These are phyloP conservation scores for Geotrichum fermentans DNA, from an alignment of 1,139 yeast genomes.

Conservation along the genomic window DNA sequence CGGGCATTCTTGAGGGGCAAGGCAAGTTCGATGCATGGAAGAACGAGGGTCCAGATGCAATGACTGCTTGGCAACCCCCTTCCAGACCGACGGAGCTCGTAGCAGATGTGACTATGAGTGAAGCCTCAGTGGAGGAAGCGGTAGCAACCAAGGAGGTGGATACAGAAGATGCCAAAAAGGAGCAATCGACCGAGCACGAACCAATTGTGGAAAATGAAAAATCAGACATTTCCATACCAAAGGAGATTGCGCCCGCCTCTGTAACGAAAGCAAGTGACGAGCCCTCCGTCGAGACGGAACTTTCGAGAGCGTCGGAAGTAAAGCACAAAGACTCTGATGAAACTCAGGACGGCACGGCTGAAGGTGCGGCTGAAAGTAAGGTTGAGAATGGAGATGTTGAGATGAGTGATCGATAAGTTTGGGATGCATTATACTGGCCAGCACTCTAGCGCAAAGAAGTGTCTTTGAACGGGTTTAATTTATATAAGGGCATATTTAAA, in stretches of 20 bases:
- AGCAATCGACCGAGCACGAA: no score
- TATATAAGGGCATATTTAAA: background rate
- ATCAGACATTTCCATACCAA: no score
- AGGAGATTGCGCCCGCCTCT: no score
- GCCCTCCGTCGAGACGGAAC: no score
- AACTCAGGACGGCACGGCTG: background rate
- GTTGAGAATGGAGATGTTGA: background rate
- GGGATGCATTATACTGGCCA: no score
- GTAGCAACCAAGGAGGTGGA: background rate
- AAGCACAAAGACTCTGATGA: no score
- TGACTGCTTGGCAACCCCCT: conserved; percentile 9
- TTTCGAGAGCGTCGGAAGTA: no score
- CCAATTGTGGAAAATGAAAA: no score
- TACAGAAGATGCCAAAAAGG: background rate
- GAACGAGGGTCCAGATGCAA: conserved; percentile 16
- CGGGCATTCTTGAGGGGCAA: conserved; percentile 31
- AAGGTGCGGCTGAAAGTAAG: background rate
- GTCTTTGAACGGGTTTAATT: background rate
- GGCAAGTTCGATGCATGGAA: conserved; percentile 21
- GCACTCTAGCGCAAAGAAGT: background rate
- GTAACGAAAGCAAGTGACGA: background rate
- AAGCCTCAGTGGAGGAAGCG: background rate
- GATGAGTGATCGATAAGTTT: background rate
- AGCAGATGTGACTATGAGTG: background rate
- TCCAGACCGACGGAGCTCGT: background rate